A percentile compares a stretch with the other conserved stretches of the same genome.
Conservation (phyloP, 2,329 filamentous ascomycete genomes). For the Monilinia aucupariae region DNA sequence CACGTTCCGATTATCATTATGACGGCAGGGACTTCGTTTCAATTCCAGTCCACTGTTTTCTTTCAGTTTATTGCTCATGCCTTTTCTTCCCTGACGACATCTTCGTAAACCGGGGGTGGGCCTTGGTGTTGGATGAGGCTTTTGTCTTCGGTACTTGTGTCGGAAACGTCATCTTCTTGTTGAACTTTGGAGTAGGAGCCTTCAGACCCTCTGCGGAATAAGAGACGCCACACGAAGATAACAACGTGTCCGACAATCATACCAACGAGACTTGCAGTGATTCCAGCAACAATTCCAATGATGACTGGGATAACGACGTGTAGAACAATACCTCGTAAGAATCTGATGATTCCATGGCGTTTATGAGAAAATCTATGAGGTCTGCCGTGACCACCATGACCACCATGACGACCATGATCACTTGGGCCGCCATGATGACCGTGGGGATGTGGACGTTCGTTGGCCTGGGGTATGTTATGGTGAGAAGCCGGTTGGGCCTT, state of each 20-base stretch:
- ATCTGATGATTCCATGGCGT: constrained; percentile 41
- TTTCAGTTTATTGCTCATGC: constrained; percentile 1
- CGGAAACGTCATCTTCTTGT: constrained; percentile 23
- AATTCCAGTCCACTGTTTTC: background rate
- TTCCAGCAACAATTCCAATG: constrained; percentile 63
- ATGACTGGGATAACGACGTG: constrained; percentile 63
- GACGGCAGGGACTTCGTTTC: background rate
- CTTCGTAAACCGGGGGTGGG: constrained; percentile 33
- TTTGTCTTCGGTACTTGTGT: constrained; percentile 27
- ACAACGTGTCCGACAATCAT: constrained; percentile 60
- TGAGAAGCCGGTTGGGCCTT: constrained; percentile 23
- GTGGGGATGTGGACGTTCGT: constrained; percentile 22
- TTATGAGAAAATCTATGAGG: constrained; percentile 35
- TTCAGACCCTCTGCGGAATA: constrained; percentile 43
- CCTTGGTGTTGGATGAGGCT: constrained; percentile 27
- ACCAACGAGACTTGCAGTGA: constrained; percentile 60
- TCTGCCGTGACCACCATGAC: constrained; percentile 25
- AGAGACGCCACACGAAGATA: constrained; percentile 52
- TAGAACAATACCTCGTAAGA: constrained; percentile 51
- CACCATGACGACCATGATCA: constrained; percentile 23
- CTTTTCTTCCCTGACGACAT: constrained; percentile 26
- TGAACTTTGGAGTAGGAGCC: constrained; percentile 23
- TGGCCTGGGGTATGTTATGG: constrained; percentile 16
- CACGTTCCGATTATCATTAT: background rate
- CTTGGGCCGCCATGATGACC: constrained; percentile 27